Evolutionary conservation across 345 rosid genomes (phyloP).

Genomic region (Angophora floribunda): DNA sequence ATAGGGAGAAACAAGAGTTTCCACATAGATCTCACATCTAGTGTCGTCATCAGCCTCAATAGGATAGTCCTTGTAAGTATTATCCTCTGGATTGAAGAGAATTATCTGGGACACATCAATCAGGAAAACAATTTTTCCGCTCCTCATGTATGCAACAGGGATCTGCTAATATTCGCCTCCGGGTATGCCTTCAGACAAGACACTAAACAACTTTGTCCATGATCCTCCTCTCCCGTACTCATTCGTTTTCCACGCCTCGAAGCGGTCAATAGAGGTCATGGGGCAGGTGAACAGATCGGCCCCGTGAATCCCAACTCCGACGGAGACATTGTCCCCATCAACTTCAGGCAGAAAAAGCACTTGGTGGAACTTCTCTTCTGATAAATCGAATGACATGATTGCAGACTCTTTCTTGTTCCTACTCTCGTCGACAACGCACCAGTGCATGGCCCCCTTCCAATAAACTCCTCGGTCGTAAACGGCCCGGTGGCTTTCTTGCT

Average conservation of each 20-base stretch:
- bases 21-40: background rate
- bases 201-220: background rate
- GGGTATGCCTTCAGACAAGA: background rate
- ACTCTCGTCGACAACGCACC: background rate
- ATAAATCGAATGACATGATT: background rate
- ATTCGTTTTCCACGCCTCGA: background rate
- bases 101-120: background rate
- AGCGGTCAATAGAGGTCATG: background rate
- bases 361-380: background rate
- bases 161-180: background rate
- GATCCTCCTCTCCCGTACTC: background rate
- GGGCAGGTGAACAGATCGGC: background rate
- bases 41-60: background rate
- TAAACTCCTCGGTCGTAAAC: background rate
- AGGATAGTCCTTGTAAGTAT: background rate
- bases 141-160: rapidly evolving
- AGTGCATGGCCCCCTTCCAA: background rate
- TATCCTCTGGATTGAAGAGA: background rate
- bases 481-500: background rate
- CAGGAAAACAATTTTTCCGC: background rate
- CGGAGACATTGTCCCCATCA: background rate
- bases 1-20: background rate
- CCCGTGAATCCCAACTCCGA: background rate
- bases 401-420: background rate
- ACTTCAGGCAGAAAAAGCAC: background rate